Conservation (phyloP, 75 land plant species). For the Picea glauca region DNA sequence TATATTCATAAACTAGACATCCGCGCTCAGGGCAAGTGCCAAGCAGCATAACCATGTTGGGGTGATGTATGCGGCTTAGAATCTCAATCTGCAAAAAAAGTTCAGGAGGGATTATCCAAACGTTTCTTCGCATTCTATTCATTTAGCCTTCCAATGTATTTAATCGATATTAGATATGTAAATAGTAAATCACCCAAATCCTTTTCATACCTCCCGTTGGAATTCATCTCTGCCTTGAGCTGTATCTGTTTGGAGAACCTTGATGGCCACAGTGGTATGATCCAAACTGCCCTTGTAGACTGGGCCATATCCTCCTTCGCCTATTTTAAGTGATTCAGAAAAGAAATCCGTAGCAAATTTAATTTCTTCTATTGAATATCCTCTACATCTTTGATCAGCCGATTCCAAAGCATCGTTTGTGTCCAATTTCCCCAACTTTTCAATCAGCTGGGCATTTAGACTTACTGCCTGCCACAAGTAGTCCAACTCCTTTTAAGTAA, state of each 20-base stretch:
- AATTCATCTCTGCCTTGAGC: constrained; percentile 58
- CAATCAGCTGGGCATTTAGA: neutral
- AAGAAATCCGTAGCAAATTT: constrained; percentile 41
- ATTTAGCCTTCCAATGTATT: neutral
- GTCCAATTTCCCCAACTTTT: constrained; percentile 14
- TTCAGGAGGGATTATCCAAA: neutral
- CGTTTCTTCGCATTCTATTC: neutral
- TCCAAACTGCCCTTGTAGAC: constrained; percentile 58
- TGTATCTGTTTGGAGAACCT: constrained; percentile 47
- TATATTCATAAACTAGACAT: constrained; percentile 22
- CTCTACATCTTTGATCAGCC: constrained; percentile 19
- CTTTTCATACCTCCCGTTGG: constrained; percentile 47
- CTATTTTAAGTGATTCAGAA: constrained; percentile 29
- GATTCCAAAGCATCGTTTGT: constrained; percentile 18
- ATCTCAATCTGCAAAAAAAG: constrained; percentile 13
- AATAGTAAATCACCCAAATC: neutral
- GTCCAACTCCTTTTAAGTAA: neutral
- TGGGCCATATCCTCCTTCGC: constrained; percentile 61
- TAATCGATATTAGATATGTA: neutral
- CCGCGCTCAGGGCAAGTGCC: constrained; percentile 16
- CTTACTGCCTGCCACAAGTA: neutral
- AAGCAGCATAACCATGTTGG: constrained; percentile 22
- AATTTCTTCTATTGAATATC: constrained; percentile 37
- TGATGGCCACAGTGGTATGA: constrained; percentile 63
- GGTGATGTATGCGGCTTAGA: constrained; percentile 17